These are phyloP conservation scores for Cryoendolithus antarcticus DNA, from an alignment of 2,329 filamentous ascomycete genomes.

Conservation along the genomic window DNA sequence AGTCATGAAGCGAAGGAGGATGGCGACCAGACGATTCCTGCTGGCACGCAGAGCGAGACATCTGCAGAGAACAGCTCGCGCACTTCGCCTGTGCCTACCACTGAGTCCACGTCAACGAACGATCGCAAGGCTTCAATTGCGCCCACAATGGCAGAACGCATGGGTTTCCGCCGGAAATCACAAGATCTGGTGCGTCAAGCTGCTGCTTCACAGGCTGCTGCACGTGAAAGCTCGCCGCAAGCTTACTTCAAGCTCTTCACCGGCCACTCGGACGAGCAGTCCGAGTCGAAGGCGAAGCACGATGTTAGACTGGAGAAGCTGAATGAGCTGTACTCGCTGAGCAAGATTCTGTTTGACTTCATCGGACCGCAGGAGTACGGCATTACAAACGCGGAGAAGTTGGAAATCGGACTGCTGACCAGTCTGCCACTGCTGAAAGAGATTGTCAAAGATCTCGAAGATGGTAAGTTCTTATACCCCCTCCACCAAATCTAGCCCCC, in stretches of 20 bases:
- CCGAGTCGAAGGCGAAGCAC: constrained; percentile 56
- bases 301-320: constrained; percentile 79
- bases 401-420: constrained; percentile 94
- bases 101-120: too few species aligned
- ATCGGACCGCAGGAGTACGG: constrained; percentile 98
- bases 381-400: constrained; percentile 87
- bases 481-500: background rate
- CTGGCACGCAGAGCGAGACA: too few species aligned
- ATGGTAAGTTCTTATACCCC: constrained; percentile 28
- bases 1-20: too few species aligned
- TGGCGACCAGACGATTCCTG: too few species aligned
- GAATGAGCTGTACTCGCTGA: constrained; percentile 82
- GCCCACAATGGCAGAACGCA: constrained; percentile 30
- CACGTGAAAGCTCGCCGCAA: constrained; percentile 34
- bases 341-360: constrained; percentile 94
- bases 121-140: background rate
- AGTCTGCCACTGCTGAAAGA: constrained; percentile 89
- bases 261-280: constrained; percentile 39
- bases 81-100: constrained; percentile 1
- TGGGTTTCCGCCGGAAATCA: constrained; percentile 43
- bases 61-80: background rate
- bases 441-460: constrained; percentile 91
- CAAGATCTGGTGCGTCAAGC: constrained; percentile 25
- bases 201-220: constrained; percentile 7
- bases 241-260: constrained; percentile 85